Evolutionary conservation across 352 stramenopile species (phyloP).

Genomic region (Phytophthora podocarpi): DNA sequence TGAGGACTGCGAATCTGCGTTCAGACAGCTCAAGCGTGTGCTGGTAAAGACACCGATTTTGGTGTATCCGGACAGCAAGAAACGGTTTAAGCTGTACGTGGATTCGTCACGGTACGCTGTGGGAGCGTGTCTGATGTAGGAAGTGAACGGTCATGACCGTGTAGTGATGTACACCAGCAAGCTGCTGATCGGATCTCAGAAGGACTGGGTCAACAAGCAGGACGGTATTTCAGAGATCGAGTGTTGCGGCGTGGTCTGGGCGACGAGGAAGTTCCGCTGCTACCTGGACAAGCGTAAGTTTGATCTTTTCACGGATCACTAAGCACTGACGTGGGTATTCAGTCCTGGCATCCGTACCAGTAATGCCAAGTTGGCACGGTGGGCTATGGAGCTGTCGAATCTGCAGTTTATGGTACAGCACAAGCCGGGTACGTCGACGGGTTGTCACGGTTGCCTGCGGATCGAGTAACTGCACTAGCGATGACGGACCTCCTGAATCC

Average conservation of each 20-base stretch:
- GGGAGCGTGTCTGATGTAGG: not conserved
- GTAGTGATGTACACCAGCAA: not conserved
- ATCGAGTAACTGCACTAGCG: not conserved
- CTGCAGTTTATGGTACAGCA: not conserved
- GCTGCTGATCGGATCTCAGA: not conserved
- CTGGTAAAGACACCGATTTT: not conserved
- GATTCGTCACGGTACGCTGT: not conserved
- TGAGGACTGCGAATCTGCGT: slow-evolving; percentile 5
- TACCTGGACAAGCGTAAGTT: too few species aligned
- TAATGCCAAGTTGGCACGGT: not conserved
- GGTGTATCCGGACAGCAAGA: not conserved
- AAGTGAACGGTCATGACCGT: not conserved
- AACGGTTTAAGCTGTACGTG: not conserved
- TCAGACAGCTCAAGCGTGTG: not conserved
- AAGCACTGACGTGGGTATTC: not conserved
- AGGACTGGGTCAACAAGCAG: not conserved
- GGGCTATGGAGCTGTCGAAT: not conserved
- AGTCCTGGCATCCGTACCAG: not conserved
- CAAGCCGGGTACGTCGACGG: not conserved
- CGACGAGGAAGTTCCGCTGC: too few species aligned
- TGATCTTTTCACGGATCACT: not conserved
- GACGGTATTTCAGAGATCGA: not conserved
- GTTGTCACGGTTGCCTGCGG: not conserved
- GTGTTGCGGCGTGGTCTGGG: not conserved
- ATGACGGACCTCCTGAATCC: not conserved